A percentile compares a stretch with the other conserved stretches of the same genome.
Conservation (phyloP, 83 land plant species). For the Thuja plicata region DNA sequence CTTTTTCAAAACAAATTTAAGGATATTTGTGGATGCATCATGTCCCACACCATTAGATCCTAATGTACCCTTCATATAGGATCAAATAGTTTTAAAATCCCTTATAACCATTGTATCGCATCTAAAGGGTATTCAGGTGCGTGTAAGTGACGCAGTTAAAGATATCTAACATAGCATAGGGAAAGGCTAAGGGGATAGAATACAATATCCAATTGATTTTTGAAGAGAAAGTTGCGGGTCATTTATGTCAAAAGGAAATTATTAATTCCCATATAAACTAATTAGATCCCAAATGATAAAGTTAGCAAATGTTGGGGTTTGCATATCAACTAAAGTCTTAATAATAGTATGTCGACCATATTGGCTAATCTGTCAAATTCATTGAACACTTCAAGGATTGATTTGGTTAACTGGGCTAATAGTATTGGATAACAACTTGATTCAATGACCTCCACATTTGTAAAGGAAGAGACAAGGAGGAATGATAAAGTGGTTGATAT, state of each 20-base stretch:
- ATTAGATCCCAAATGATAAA: no score
- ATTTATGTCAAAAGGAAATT: neutral
- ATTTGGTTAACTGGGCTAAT: no score
- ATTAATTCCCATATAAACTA: neutral
- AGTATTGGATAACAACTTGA: no score
- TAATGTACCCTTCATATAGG: neutral
- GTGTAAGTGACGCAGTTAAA: neutral
- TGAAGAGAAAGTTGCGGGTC: no score
- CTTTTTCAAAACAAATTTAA: no score
- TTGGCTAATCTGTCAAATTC: no score
- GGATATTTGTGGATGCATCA: neutral
- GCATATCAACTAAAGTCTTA: no score
- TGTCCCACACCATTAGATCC: neutral
- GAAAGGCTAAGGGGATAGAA: neutral
- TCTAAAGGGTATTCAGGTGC: neutral
- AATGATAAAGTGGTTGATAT: neutral
- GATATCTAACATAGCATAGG: neutral
- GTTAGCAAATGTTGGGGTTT: no score
- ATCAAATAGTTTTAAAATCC: neutral
- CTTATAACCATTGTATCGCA: neutral
- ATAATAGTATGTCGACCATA: no score
- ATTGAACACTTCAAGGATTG: no score
- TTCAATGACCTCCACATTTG: neutral
- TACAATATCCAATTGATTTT: neutral
- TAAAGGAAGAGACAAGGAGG: neutral